These are phyloP conservation scores for Colletotrichum echinochloae DNA, from an alignment of 2,329 filamentous ascomycete species.

Conservation along the genomic window DNA sequence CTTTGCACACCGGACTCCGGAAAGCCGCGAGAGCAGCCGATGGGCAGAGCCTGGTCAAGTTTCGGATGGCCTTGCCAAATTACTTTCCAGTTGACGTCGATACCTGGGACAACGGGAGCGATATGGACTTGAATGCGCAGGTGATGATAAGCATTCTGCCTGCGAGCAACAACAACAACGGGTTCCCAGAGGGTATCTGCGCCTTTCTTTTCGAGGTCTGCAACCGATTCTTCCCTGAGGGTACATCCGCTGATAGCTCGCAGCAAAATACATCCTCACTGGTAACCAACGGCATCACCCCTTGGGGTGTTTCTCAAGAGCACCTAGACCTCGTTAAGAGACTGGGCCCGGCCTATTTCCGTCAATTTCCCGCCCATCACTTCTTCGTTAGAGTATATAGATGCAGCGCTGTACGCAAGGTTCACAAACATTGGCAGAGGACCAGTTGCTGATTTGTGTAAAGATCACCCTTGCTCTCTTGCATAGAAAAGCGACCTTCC, in stretches of 20 bases:
- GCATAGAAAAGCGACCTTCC: constrained; percentile 62
- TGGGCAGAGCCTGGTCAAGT: constrained; percentile 43
- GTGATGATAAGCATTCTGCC: constrained; percentile 58
- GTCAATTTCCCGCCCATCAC: constrained; percentile 66
- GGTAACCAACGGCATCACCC: constrained; percentile 47
- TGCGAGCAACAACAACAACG: constrained; percentile 46
- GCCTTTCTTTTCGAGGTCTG: constrained; percentile 67
- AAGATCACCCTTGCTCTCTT: constrained; percentile 63
- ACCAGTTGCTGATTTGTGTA: background rate
- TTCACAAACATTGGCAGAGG: background rate
- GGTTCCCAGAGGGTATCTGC: constrained; percentile 57
- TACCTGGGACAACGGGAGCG: constrained; percentile 49
- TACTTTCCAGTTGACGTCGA: constrained; percentile 55
- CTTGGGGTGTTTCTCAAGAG: constrained; percentile 53
- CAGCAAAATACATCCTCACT: constrained; percentile 60
- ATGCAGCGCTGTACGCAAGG: constrained; percentile 61
- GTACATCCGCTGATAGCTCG: constrained; percentile 1
- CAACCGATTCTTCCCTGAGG: background rate
- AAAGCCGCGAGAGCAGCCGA: constrained; percentile 48
- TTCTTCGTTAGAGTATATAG: constrained; percentile 69
- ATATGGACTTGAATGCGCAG: constrained; percentile 57
- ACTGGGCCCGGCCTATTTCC: constrained; percentile 60
- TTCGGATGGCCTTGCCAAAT: constrained; percentile 54
- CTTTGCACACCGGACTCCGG: constrained; percentile 58
- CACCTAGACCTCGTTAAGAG: constrained; percentile 53